Percentiles rank a stretch among this genome's conserved stretches.
Conservation (phyloP, 108 stramenopile species). For the Skeletonema costatum region DNA sequence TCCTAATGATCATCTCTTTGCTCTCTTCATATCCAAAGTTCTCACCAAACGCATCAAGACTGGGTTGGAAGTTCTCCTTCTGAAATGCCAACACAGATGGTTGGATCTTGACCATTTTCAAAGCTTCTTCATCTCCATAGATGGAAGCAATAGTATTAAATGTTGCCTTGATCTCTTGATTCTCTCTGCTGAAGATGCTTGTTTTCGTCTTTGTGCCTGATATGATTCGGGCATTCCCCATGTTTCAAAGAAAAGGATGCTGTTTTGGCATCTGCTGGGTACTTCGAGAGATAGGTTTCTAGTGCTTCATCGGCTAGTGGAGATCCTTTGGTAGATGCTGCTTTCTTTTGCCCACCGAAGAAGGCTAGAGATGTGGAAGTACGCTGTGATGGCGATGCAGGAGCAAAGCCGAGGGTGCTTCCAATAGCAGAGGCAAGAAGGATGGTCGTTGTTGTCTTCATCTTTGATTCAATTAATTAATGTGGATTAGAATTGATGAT, state of each 20-base stretch:
- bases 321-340: constrained; percentile 27
- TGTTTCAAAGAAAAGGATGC: constrained; percentile 42
- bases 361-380: constrained; percentile 35
- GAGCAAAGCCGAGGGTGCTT: constrained; percentile 26
- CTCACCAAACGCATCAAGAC: constrained; percentile 60
- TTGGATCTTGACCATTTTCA: constrained; percentile 80
- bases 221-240: constrained; percentile 65
- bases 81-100: constrained; percentile 78
- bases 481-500: not conserved
- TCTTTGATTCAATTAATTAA: not conserved
- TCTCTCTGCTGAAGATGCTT: constrained; percentile 50
- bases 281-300: constrained; percentile 56
- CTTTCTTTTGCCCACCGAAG: constrained; percentile 34
- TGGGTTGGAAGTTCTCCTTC: constrained; percentile 52
- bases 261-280: constrained; percentile 26
- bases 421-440: constrained; percentile 1
- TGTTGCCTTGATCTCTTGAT: constrained; percentile 30
- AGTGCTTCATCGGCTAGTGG: constrained; percentile 59
- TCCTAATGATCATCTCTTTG: constrained; percentile 81
- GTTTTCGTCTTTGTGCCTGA: constrained; percentile 8
- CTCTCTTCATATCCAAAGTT: constrained; percentile 83
- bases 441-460: not conserved
- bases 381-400: not conserved
- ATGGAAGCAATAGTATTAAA: constrained; percentile 72
- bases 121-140: constrained; percentile 82